Percentiles rank a stretch among this genome's conserved stretches.
Conservation (phyloP, 768 basidiomycete species). For the Mycena chlorophos region DNA sequence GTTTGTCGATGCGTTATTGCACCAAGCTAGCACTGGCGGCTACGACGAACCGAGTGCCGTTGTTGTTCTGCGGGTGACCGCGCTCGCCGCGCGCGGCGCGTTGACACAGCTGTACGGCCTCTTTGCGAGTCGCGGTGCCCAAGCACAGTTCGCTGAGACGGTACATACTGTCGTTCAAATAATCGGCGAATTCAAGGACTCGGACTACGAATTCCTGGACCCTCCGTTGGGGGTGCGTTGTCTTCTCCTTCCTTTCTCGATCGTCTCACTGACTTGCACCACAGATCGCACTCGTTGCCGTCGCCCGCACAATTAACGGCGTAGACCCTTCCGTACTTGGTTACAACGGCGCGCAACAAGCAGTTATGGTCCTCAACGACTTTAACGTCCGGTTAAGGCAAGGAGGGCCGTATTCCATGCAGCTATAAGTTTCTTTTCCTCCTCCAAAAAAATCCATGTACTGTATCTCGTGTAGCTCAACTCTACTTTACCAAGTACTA, state of each 20-base stretch:
- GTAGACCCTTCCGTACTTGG: no score
- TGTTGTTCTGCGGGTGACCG: constrained; percentile 2
- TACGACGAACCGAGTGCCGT: not conserved
- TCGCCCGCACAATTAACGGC: no score
- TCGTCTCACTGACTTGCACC: not conserved
- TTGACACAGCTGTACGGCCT: constrained; percentile 8
- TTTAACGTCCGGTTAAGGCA: no score
- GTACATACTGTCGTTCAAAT: constrained; percentile 10
- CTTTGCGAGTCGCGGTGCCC: constrained; percentile 4
- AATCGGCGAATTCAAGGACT: not conserved
- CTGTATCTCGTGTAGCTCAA: no score
- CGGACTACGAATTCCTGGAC: constrained; percentile 11
- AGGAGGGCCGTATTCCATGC: no score
- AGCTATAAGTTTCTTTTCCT: no score
- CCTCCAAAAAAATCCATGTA: no score
- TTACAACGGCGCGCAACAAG: no score
- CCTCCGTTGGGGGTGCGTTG: constrained; percentile 4
- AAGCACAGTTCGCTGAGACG: constrained; percentile 1
- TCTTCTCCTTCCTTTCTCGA: not conserved
- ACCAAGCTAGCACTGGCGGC: constrained; percentile 12
- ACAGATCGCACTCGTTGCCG: no score
- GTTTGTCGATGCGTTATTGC: constrained; percentile 5
- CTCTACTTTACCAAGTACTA: no score
- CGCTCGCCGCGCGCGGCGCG: constrained; percentile 1
- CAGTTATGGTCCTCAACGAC: no score